Base-by-base conservation (phyloP, 805 yeast species). In the Barnettozyma sp. region DNA sequence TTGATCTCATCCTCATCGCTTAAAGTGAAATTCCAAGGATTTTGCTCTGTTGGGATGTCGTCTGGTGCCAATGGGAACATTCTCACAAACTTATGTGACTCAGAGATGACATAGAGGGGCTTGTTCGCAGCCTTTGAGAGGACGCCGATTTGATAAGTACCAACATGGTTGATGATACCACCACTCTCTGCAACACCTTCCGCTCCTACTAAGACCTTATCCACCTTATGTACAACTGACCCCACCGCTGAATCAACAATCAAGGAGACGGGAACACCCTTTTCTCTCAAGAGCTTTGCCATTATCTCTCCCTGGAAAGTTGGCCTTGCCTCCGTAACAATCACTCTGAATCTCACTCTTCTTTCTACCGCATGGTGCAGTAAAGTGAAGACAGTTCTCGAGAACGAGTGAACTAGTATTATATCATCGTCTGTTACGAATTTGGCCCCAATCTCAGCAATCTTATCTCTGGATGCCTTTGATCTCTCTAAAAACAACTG, bases 101-200 rank as follows among this genome's bases (percentile, higher is more conserved):
- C 99, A 1, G 96, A 82, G 7, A 86, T 92, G 31, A 87, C 97
- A 50, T 88, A 92, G 30, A 92, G 73, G 5, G 97, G 98, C 56
- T 86, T 90, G 55, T 86, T 82, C 42, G 94, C 83, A 40, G 82
- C 78, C 49, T 83, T 81, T 3, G 97, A 95, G 40, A 92, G 63
- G 30, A 92, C 90, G 26, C 97, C 97, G 33, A 90, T 81, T 53
- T 92, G 96, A 59, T 85, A 92, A 2, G 95, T 80, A 6, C 99
- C 99, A 43, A 92, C 79, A 48, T 83, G 88, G 60, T 92, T 92
- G 48, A 92, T 90, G 32, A 94, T 86, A 22, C 99, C 99, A 38
- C 99, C 99, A 56, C 94, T 82, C 64, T 92, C 99, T 4, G 95
- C 95, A 4, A 92, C 99, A 48, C 99, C 99, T 61, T 92, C 98